Evolutionary conservation across 2,329 filamentous ascomycete species (phyloP).

Genomic region (Penicillium sp.): DNA sequence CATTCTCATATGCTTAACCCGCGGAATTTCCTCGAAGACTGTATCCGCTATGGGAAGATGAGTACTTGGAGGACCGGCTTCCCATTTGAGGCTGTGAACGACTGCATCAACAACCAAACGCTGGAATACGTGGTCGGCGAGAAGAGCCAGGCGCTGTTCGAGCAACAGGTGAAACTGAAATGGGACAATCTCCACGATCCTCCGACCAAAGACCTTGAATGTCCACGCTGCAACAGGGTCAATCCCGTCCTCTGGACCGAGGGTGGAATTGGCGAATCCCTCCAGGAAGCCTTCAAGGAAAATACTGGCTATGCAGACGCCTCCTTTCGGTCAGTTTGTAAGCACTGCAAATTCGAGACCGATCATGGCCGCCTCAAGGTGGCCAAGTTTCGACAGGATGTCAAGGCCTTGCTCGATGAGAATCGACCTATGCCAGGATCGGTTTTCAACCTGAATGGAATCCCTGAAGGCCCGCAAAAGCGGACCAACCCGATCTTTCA

Average conservation of each 20-base stretch:
- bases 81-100: conserved; percentile 19
- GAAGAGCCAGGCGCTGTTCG: conserved; percentile 16
- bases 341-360: conserved; percentile 50
- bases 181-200: conserved; percentile 61
- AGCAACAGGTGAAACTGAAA: conserved; percentile 28
- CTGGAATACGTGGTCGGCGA: conserved; percentile 18
- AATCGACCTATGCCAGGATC: conserved; percentile 64
- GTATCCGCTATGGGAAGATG: conserved; percentile 23
- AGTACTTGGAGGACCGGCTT: conserved; percentile 24
- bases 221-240: conserved; percentile 51
- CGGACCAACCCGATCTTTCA: neutral
- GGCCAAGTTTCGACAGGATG: conserved; percentile 59
- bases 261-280: conserved; percentile 16
- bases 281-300: conserved; percentile 21
- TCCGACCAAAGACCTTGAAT: conserved; percentile 50
- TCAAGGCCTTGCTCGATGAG: conserved; percentile 46
- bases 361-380: conserved; percentile 60
- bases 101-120: conserved; percentile 17
- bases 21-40: conserved; percentile 23
- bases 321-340: conserved; percentile 52
- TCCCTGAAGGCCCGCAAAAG: conserved; percentile 33
- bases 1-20: conserved; percentile 26
- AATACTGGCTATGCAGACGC: conserved; percentile 34
- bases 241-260: conserved; percentile 59
- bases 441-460: conserved; percentile 56